Conservation (phyloP, 345 rosid genomes). For the Populus euphratica region DNA sequence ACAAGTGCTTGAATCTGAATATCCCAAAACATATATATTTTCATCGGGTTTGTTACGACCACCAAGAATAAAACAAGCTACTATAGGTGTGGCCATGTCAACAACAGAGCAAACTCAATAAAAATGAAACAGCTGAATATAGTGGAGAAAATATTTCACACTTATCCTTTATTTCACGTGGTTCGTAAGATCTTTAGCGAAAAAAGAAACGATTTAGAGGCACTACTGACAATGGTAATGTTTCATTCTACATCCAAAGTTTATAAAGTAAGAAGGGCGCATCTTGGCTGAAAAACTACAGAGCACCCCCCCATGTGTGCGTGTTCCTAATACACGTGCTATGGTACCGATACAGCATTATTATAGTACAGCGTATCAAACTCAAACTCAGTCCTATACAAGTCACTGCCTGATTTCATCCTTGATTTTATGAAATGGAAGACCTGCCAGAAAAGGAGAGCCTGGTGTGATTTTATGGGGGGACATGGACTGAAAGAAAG, state of each 20-base stretch:
- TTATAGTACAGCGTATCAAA: background rate
- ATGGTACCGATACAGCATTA: background rate
- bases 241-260: background rate
- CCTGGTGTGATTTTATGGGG: no score
- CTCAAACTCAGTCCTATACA: background rate
- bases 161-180: background rate
- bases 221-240: no score
- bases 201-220: background rate
- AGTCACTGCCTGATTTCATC: background rate
- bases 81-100: background rate
- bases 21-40: background rate
- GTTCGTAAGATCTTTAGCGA: background rate
- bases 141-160: no score
- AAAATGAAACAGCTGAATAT: background rate
- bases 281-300: background rate
- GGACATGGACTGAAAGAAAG: no score
- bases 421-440: no score
- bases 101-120: background rate
- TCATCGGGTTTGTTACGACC: background rate
- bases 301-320: background rate
- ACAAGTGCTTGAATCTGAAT: background rate
- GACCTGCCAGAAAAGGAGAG: no score
- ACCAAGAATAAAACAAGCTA: background rate
- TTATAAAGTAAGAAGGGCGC: background rate
- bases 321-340: background rate